A percentile compares a stretch with the other conserved stretches of the same genome.
These are phyloP conservation scores for Phaeomoniella chlamydospora DNA, from an alignment of 2,329 filamentous ascomycete genomes.

Conservation along the genomic window DNA sequence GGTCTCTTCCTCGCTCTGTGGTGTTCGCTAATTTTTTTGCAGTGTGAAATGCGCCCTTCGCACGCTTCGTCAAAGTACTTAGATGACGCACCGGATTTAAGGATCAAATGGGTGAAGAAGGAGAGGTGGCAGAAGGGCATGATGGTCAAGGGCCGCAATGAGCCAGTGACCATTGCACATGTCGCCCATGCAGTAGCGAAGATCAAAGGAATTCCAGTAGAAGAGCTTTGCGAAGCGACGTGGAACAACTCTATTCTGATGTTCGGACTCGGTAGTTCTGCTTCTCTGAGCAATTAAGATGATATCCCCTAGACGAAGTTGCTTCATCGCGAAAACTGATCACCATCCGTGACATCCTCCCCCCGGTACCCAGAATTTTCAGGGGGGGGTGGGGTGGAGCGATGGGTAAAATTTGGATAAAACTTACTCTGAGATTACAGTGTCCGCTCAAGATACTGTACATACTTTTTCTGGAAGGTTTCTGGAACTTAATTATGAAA, in stretches of 20 bases:
- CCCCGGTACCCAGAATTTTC: too few species aligned
- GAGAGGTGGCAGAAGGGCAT: slow-evolving; percentile 79
- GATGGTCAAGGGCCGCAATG: slow-evolving; percentile 92
- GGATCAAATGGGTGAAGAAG: slow-evolving; percentile 78
- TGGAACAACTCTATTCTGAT: slow-evolving; percentile 72
- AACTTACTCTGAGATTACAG: too few species aligned
- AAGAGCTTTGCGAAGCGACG: slow-evolving; percentile 71
- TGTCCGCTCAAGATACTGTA: too few species aligned
- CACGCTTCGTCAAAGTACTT: slow-evolving; percentile 72
- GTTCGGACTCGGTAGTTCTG: slow-evolving; percentile 62
- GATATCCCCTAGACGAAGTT: too few species aligned
- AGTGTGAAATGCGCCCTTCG: slow-evolving; percentile 80
- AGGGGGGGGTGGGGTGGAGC: too few species aligned
- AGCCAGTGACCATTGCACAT: slow-evolving; percentile 72
- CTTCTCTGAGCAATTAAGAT: too few species aligned
- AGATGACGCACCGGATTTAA: slow-evolving; percentile 50
- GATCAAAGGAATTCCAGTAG: slow-evolving; percentile 64
- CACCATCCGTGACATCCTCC: too few species aligned
- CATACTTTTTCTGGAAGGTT: too few species aligned
- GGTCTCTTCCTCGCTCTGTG: slow-evolving; percentile 1
- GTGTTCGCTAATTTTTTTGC: slow-evolving; percentile 3
- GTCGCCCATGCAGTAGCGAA: slow-evolving; percentile 81
- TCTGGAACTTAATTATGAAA: too few species aligned
- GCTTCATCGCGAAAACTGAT: too few species aligned
- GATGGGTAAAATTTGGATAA: too few species aligned